Conservation (phyloP, 306 rosid genomes). For the Lathyrus sativus region DNA sequence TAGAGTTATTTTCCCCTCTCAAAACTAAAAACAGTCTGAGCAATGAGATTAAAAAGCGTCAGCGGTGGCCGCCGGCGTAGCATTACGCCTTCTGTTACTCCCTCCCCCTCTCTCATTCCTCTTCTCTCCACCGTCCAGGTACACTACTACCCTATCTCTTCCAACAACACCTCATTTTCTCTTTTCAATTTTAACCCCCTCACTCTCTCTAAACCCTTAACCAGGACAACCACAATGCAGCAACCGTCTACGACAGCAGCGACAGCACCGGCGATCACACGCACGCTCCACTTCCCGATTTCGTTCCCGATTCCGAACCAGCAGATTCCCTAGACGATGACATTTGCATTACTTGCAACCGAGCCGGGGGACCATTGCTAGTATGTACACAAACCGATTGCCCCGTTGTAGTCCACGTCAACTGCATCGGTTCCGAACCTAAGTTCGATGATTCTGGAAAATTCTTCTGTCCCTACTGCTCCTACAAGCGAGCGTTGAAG, state of each 20-base stretch:
- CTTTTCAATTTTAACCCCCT: neutral
- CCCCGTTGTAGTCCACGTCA: slow-evolving; percentile 55
- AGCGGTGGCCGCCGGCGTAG: neutral
- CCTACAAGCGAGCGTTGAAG: slow-evolving; percentile 45
- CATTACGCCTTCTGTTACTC: neutral
- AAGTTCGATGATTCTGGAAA: slow-evolving; percentile 56
- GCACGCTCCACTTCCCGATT: neutral
- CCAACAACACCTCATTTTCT: neutral
- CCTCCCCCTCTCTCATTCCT: slow-evolving; percentile 18
- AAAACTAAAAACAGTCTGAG: neutral
- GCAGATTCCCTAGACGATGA: slow-evolving; percentile 35
- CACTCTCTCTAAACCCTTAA: slow-evolving; percentile 3
- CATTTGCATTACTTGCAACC: slow-evolving; percentile 54
- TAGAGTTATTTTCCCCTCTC: neutral
- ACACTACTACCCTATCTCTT: neutral
- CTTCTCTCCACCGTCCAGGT: slow-evolving; percentile 20
- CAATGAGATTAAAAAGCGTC: slow-evolving; percentile 18
- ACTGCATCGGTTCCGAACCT: slow-evolving; percentile 59
- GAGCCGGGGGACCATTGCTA: slow-evolving; percentile 38
- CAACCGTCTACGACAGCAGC: slow-evolving; percentile 16
- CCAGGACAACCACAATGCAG: slow-evolving; percentile 11
- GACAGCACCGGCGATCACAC: neutral
- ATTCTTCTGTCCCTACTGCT: slow-evolving; percentile 70
- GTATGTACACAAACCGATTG: slow-evolving; percentile 61
- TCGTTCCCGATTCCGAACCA: neutral